These are phyloP conservation scores for Leishmania martiniquensis DNA, from an alignment of 208 protist genomes.

Conservation along the genomic window DNA sequence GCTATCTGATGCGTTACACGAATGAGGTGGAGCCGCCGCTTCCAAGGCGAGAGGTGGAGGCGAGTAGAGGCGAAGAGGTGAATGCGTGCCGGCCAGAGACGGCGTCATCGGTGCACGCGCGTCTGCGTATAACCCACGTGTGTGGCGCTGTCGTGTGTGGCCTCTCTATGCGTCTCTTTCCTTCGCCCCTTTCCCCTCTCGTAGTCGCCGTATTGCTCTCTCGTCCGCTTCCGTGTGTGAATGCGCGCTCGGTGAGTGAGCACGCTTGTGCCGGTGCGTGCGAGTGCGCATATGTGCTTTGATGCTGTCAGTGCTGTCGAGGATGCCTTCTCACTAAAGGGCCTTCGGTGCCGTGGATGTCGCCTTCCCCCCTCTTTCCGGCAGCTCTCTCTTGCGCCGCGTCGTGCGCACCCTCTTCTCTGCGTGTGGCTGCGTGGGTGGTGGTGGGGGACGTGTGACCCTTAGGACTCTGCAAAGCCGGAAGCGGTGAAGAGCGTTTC, in stretches of 20 bases:
- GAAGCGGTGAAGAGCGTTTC: background rate
- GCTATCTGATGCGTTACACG: background rate
- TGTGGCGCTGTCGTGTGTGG: background rate
- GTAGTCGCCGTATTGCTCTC: too few species aligned
- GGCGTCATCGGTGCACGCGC: background rate
- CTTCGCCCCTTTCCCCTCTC: background rate
- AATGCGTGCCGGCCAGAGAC: background rate
- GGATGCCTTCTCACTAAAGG: background rate
- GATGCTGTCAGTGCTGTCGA: background rate
- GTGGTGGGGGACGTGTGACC: too few species aligned
- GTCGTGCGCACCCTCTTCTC: background rate
- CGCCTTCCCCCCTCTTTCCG: background rate
- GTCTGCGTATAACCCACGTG: background rate
- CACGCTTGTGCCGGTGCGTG: background rate
- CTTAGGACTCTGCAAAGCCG: background rate
- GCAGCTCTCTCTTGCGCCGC: background rate
- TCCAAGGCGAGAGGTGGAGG: background rate
- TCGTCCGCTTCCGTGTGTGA: background rate
- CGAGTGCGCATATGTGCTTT: background rate
- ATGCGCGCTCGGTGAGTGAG: background rate
- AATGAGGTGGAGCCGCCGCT: background rate
- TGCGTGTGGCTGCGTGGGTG: background rate
- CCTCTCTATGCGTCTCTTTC: background rate
- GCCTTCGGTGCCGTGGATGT: background rate
- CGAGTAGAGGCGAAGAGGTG: background rate